Evolutionary conservation across 148 eudicot genomes (phyloP).

Genomic region (Simmondsia chinensis): DNA sequence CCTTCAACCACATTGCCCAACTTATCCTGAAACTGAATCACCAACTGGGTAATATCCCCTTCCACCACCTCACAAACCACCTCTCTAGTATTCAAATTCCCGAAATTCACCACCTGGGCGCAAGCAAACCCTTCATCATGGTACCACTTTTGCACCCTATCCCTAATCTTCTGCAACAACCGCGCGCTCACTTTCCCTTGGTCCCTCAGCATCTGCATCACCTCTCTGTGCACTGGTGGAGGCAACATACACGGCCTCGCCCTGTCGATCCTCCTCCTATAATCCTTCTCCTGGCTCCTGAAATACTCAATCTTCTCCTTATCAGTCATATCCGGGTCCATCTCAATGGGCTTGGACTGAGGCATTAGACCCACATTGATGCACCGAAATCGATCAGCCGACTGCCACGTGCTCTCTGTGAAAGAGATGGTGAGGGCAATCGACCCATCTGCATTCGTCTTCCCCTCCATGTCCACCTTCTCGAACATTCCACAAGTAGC

Average conservation of each 20-base stretch:
- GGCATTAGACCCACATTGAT: conserved; percentile 90
- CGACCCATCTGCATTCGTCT: conserved; percentile 73
- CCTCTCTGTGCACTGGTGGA: conserved; percentile 37
- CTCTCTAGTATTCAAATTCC: conserved; percentile 82
- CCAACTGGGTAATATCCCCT: conserved; percentile 87
- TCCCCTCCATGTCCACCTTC: conserved; percentile 72
- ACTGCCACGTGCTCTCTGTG: conserved; percentile 67
- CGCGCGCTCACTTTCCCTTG: conserved; percentile 70
- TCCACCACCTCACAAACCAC: conserved; percentile 96
- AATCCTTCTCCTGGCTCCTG: conserved; percentile 60
- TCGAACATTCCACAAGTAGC: conserved; percentile 86
- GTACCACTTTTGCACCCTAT: conserved; percentile 90
- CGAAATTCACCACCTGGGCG: conserved; percentile 91
- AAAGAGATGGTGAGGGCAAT: conserved; percentile 50
- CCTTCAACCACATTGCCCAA: conserved; percentile 96
- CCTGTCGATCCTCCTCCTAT: conserved; percentile 58
- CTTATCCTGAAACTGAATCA: conserved; percentile 93
- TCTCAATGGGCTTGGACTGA: conserved; percentile 66
- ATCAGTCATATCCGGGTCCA: conserved; percentile 79
- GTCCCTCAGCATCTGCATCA: conserved; percentile 47
- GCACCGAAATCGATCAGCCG: conserved; percentile 59
- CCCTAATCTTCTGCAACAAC: conserved; percentile 72
- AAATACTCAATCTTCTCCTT: conserved; percentile 62
- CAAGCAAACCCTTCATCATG: conserved; percentile 88
- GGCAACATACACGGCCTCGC: conserved; percentile 80